Conservation (phyloP, 306 rosid species). For the Trifolium dubium region DNA sequence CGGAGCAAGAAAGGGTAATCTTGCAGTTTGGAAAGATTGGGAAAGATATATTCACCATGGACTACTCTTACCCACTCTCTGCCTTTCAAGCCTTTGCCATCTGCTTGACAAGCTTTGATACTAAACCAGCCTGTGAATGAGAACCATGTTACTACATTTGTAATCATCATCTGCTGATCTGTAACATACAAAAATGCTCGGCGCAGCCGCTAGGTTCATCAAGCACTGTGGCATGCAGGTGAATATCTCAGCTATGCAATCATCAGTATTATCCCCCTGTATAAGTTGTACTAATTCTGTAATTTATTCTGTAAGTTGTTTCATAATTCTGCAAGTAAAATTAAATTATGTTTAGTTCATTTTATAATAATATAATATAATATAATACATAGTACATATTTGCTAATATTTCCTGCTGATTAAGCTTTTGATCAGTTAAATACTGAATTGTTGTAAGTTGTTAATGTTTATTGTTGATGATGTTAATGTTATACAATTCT, state of each 20-base stretch:
- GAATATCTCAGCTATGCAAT: constrained; percentile 36
- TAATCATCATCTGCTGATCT: constrained; percentile 29
- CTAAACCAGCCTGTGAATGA: constrained; percentile 87
- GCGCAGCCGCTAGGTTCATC: constrained; percentile 7
- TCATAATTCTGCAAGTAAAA: constrained; percentile 20
- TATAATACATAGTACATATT: not conserved
- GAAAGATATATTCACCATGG: constrained; percentile 86
- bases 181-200: constrained; percentile 15
- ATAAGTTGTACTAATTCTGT: constrained; percentile 34
- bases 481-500: not conserved
- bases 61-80: constrained; percentile 77
- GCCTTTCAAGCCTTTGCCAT: constrained; percentile 80
- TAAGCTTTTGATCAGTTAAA: not conserved
- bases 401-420: not conserved
- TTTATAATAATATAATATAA: not conserved
- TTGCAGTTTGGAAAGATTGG: constrained; percentile 86
- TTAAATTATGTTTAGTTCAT: constrained; percentile 31
- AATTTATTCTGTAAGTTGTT: constrained; percentile 38
- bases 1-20: constrained; percentile 70
- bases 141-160: constrained; percentile 26
- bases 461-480: constrained; percentile 6
- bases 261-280: constrained; percentile 15
- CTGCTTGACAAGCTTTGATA: constrained; percentile 85
- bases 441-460: constrained; percentile 8
- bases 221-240: constrained; percentile 24